These are phyloP conservation scores for Kodamaea fukazawae DNA, from an alignment of 805 yeast species.

Conservation along the genomic window DNA sequence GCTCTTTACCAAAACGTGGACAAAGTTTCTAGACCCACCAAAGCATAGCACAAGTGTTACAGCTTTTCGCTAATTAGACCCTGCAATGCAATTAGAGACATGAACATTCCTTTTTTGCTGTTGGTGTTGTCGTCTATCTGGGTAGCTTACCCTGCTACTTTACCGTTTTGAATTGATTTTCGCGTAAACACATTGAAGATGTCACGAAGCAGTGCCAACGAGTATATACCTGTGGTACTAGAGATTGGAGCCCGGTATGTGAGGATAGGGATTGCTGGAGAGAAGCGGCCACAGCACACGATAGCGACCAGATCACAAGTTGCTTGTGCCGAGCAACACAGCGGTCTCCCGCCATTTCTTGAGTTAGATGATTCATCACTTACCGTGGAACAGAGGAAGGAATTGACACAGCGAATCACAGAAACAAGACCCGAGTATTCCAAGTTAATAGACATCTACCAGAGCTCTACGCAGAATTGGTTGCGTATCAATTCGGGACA, in stretches of 20 bases:
- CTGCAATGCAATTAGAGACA: too few species aligned
- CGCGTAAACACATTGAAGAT: slow-evolving; percentile 1
- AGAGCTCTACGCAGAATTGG: slow-evolving; percentile 11
- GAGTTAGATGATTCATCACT: slow-evolving; percentile 22
- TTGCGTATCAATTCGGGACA: slow-evolving; percentile 4
- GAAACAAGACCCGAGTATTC: background rate
- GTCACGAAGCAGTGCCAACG: slow-evolving; percentile 9
- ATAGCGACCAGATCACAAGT: slow-evolving; percentile 1
- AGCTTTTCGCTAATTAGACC: too few species aligned
- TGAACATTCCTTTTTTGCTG: too few species aligned
- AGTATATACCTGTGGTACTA: slow-evolving; percentile 17
- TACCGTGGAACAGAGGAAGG: slow-evolving; percentile 13
- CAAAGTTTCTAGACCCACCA: too few species aligned
- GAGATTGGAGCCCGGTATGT: slow-evolving; percentile 19
- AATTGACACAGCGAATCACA: slow-evolving; percentile 3
- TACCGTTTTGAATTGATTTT: background rate
- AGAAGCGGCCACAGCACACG: slow-evolving; percentile 14
- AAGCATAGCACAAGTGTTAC: too few species aligned
- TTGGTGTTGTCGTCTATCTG: too few species aligned
- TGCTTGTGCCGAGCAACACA: background rate
- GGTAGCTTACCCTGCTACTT: too few species aligned
- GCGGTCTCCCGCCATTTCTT: slow-evolving; percentile 18
- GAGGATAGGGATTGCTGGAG: slow-evolving; percentile 28
- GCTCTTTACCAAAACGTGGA: too few species aligned
- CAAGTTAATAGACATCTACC: slow-evolving; percentile 12